phyloP scores from a whole-genome alignment of 495 filamentous ascomycete species.

The Penicillium robsamsonii region DNA sequence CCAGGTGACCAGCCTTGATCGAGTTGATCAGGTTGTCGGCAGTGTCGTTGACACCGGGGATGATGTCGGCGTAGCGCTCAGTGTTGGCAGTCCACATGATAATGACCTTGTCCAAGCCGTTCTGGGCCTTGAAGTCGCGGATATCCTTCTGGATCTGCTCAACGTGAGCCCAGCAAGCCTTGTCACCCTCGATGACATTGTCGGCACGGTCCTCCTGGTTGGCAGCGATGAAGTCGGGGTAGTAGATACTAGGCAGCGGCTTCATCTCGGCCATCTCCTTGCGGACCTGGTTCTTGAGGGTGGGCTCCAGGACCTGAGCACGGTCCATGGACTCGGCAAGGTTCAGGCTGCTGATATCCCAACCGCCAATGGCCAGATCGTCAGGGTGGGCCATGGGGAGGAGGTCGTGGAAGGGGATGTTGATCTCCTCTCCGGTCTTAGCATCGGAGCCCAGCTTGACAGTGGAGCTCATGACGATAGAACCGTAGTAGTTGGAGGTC shows the following conservation, averaged over 20 bases:
- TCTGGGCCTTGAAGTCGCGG: slow-evolving; percentile 84
- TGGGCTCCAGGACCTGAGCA: slow-evolving; percentile 89
- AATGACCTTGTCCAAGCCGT: slow-evolving; percentile 91
- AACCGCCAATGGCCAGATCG: slow-evolving; percentile 91
- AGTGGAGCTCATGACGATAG: slow-evolving; percentile 92
- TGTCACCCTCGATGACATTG: slow-evolving; percentile 79
- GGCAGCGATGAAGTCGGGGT: slow-evolving; percentile 98
- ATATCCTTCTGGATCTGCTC: slow-evolving; percentile 95
- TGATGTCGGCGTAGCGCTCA: slow-evolving; percentile 87
- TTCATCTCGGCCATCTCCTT: slow-evolving; percentile 91
- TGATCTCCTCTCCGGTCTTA: slow-evolving; percentile 84
- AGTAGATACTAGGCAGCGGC: slow-evolving; percentile 94
- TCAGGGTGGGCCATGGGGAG: slow-evolving; percentile 98
- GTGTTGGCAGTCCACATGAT: slow-evolving; percentile 99
- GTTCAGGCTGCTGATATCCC: slow-evolving; percentile 92
- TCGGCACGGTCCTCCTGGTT: slow-evolving; percentile 98
- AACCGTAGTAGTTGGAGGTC: slow-evolving; percentile 95
- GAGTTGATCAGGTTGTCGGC: slow-evolving; percentile 88
- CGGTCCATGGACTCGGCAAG: slow-evolving; percentile 93
- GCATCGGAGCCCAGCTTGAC: slow-evolving; percentile 91
- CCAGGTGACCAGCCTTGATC: slow-evolving; percentile 80
- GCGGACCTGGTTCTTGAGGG: slow-evolving; percentile 80
- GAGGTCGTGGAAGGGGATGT: slow-evolving; percentile 91
- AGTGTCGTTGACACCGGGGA: slow-evolving; percentile 91
- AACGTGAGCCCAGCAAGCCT: slow-evolving; percentile 81